Conservation (phyloP, 768 basidiomycete species). For the Termitomyces sp. region DNA sequence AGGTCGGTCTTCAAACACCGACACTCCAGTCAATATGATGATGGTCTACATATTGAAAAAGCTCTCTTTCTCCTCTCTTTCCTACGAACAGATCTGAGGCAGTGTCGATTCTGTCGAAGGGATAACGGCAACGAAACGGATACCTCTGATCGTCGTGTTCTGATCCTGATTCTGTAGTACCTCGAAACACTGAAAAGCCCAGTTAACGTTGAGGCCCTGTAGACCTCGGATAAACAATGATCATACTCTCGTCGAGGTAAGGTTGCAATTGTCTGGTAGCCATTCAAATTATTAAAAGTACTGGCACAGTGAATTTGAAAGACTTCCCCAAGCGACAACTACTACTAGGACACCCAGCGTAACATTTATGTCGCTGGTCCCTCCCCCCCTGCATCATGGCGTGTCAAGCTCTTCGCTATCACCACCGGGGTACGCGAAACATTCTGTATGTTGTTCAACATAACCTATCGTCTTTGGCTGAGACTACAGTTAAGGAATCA, state of each 20-base stretch:
- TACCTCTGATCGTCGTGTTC: too few species aligned
- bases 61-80: too few species aligned
- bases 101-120: too few species aligned
- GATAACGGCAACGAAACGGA: too few species aligned
- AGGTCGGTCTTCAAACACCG: too few species aligned
- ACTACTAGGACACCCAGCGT: conserved; percentile 15
- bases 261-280: neutral
- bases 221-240: conserved; percentile 10
- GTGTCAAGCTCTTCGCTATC: conserved; percentile 16
- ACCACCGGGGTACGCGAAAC: conserved; percentile 23
- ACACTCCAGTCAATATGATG: too few species aligned
- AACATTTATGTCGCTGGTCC: conserved; percentile 22
- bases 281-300: neutral
- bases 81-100: too few species aligned
- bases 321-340: conserved; percentile 10
- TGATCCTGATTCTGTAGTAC: too few species aligned
- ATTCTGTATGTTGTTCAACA: neutral
- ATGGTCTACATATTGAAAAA: too few species aligned
- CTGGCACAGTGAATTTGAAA: conserved; percentile 9
- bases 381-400: conserved; percentile 22
- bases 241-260: conserved; percentile 20
- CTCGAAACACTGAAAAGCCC: neutral
- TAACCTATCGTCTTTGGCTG: neutral
- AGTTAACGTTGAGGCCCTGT: neutral
- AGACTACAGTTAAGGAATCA: conserved; percentile 11